A percentile compares a stretch with the other conserved stretches of the same genome.
These are phyloP conservation scores for Enterospora canceri DNA, from an alignment of 371 early-diverging fungal species.

Conservation along the genomic window DNA sequence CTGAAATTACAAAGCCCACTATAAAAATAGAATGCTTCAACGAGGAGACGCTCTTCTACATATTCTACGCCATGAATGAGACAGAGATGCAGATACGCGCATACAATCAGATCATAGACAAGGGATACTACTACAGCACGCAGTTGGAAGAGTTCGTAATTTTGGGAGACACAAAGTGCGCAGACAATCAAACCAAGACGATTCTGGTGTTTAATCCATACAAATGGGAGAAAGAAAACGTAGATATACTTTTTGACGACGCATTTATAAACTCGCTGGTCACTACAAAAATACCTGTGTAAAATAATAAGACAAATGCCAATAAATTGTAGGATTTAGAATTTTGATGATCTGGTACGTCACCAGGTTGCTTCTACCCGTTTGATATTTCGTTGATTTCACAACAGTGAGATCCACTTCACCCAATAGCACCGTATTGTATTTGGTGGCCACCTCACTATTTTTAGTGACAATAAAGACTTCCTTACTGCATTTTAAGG, in stretches of 20 bases:
- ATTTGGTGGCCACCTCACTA: not conserved
- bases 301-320: not conserved
- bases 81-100: conserved; percentile 73
- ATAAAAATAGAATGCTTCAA: conserved; percentile 39
- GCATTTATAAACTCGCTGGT: conserved; percentile 35
- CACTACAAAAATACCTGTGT: not conserved
- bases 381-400: not conserved
- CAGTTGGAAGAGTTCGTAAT: conserved; percentile 54
- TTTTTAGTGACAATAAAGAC: not conserved
- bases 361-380: no score
- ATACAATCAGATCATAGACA: conserved; percentile 71
- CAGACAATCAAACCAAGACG: conserved; percentile 32
- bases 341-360: no score
- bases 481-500: not conserved
- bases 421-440: not conserved
- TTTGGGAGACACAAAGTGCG: not conserved
- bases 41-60: conserved; percentile 79
- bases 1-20: not conserved
- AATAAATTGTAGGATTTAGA: no score
- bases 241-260: conserved; percentile 37
- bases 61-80: conserved; percentile 75
- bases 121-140: conserved; percentile 77
- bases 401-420: not conserved
- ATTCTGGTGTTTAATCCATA: conserved; percentile 45
- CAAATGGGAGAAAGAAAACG: conserved; percentile 37